These are phyloP conservation scores for Barnettozyma siamensis DNA, from an alignment of 805 yeast genomes.

Conservation along the genomic window DNA sequence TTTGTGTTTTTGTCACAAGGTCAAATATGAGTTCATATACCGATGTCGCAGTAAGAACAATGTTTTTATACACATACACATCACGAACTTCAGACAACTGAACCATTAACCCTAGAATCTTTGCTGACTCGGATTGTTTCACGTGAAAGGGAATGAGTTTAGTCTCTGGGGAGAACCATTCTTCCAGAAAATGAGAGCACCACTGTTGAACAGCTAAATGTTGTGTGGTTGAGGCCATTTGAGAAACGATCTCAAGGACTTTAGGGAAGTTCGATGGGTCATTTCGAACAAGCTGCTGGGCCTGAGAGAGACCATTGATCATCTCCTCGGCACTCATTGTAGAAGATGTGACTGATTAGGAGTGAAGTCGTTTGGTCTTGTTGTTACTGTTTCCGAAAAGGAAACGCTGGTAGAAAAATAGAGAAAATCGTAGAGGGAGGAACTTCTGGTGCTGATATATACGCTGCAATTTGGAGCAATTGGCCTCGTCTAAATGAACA, in stretches of 20 bases:
- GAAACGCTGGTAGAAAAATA: background rate
- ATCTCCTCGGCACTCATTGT: slow-evolving; percentile 9
- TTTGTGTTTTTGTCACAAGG: slow-evolving; percentile 37
- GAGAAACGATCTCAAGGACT: slow-evolving; percentile 14
- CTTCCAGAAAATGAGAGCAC: slow-evolving; percentile 21
- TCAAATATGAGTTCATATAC: slow-evolving; percentile 43
- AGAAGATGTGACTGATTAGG: too few species aligned
- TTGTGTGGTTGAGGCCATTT: slow-evolving; percentile 11
- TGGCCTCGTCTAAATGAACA: too few species aligned
- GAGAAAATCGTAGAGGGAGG: background rate
- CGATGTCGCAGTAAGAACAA: slow-evolving; percentile 35
- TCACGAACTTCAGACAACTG: slow-evolving; percentile 20
- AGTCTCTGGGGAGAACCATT: slow-evolving; percentile 16
- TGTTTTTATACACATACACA: slow-evolving; percentile 30
- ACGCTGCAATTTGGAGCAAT: too few species aligned
- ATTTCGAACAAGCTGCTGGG: slow-evolving; percentile 9
- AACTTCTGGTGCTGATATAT: background rate
- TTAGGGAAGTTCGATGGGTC: slow-evolving; percentile 15
- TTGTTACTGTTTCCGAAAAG: too few species aligned
- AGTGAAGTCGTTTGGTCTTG: too few species aligned
- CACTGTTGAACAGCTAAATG: slow-evolving; percentile 20
- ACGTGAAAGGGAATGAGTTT: slow-evolving; percentile 6
- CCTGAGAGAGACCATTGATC: slow-evolving; percentile 14
- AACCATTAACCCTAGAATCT: slow-evolving; percentile 13
- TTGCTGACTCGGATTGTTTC: slow-evolving; percentile 16